Evolutionary conservation across 768 basidiomycete genomes (phyloP).

Genomic region (Melanogaster broomeanus): DNA sequence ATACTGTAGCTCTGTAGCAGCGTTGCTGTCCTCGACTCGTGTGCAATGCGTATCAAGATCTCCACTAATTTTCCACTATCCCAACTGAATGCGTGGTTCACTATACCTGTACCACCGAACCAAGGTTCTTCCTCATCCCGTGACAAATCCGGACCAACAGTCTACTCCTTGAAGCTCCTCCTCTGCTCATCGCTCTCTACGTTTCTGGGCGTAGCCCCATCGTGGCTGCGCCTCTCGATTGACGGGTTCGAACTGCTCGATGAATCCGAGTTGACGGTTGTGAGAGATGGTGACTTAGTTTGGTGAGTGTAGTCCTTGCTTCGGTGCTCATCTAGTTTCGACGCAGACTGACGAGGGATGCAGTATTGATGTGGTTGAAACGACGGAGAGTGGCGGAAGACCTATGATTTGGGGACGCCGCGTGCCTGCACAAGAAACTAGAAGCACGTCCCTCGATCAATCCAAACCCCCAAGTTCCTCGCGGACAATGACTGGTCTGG

Average conservation of each 20-base stretch:
- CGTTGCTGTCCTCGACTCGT: neutral
- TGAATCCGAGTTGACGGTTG: constrained; percentile 20
- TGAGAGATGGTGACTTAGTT: constrained; percentile 31
- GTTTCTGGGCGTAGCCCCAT: constrained; percentile 1
- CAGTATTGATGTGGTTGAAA: constrained; percentile 19
- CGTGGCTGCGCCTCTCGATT: constrained; percentile 19
- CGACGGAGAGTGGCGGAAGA: neutral
- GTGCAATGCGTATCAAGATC: constrained; percentile 49
- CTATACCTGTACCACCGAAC: constrained; percentile 21
- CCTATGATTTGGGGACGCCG: no score
- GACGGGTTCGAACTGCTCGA: constrained; percentile 33
- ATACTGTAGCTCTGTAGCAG: neutral
- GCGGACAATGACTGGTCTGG: neutral
- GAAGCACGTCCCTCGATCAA: neutral
- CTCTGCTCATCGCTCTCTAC: constrained; percentile 17
- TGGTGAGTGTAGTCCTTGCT: constrained; percentile 14
- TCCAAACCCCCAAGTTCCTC: neutral
- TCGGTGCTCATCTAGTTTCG: no score
- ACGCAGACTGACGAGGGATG: constrained; percentile 1
- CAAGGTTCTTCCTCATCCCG: constrained; percentile 4
- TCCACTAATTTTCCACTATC: constrained; percentile 50
- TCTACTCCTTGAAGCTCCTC: constrained; percentile 18
- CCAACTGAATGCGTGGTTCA: constrained; percentile 54
- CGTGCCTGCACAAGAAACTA: neutral
- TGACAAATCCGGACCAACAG: neutral